Evolutionary conservation across 345 rosid species (phyloP), one percentile per base, ranked within the genome.

Genomic region (Kernera saxatilis): DNA sequence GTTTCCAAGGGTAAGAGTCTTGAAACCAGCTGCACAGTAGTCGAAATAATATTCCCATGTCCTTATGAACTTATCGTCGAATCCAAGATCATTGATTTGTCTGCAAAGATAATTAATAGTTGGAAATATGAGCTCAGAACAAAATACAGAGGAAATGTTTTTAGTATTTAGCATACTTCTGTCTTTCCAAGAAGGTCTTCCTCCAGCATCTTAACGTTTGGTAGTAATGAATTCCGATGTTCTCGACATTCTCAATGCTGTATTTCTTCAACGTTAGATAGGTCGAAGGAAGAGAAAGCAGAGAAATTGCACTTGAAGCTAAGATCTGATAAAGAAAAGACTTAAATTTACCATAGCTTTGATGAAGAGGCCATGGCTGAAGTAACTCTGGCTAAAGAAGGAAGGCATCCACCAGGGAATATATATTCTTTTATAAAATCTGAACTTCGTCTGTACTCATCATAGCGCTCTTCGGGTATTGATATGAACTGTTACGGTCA

Each of bases 1-100:
- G 53, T 63, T 36, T 46, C 37, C 41, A 32, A 46, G 69, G 12
- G 69, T 64, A 30, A 64, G 69, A 1, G 92, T 69, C 85, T 84
- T 87, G 80, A 85, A 89, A 60, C 92, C 90, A 13, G 96, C 96
- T 4, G 93, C 92, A 13, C 82, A 85, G 27, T 92, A 87, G 52
- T 89, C 92, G 46, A 89, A 92, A 76, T 92, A 92, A 50, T 89
- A 92, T 74, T 87, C 96, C 96, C 96, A 92, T 8, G 93, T 89
- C 50, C 92, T 69, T 2, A 89, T 68, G 85, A 92, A 92, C 71
- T 86, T 77, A n/a, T 92, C 87, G 21, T 82, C 32, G 76, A 92
- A 89, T 78, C 92, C 96, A 41, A 92, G 70, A 17, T 70, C 76
- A 56, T 49, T 29, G 49, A 89, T 86, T 82, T 87, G 52, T 65